Conservation (phyloP, 371 early-diverging fungal genomes). For the Mortierella sp. region DNA sequence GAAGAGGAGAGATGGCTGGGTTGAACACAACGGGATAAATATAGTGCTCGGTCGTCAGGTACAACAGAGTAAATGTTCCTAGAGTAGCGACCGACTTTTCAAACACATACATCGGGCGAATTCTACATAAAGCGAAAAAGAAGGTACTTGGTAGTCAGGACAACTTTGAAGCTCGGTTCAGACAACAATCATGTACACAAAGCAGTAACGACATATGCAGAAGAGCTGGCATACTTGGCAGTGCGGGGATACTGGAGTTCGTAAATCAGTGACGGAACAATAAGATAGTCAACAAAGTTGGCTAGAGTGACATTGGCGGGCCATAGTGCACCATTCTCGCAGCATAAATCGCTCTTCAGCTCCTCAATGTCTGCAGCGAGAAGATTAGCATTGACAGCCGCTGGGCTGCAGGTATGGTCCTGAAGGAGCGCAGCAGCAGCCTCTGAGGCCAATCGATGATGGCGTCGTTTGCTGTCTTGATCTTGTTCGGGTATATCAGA, state of each 20-base stretch:
- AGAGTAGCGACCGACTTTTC: slow-evolving; percentile 85
- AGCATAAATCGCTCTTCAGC: slow-evolving; percentile 70
- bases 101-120: slow-evolving; percentile 88
- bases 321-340: slow-evolving; percentile 60
- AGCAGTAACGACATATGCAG: not conserved
- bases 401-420: slow-evolving; percentile 4
- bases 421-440: slow-evolving; percentile 27
- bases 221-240: slow-evolving; percentile 59
- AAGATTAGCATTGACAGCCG: slow-evolving; percentile 7
- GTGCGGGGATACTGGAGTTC: slow-evolving; percentile 96
- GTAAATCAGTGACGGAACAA: slow-evolving; percentile 92
- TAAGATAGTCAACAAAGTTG: slow-evolving; percentile 91
- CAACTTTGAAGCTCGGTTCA: too few relatives aligned
- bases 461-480: slow-evolving; percentile 2
- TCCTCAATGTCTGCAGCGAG: slow-evolving; percentile 65
- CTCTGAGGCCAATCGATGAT: slow-evolving; percentile 29
- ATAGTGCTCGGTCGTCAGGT: slow-evolving; percentile 88
- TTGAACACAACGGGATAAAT: slow-evolving; percentile 84
- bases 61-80: slow-evolving; percentile 85
- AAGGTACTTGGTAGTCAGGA: too few relatives aligned
- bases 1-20: slow-evolving; percentile 63
- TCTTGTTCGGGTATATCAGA: slow-evolving; percentile 2
- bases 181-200: not conserved
- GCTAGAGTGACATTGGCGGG: slow-evolving; percentile 85
- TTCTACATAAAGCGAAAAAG: slow-evolving; percentile 63